Evolutionary conservation across 805 yeast species (phyloP).

Genomic region (Pichia sporocuriosa): DNA sequence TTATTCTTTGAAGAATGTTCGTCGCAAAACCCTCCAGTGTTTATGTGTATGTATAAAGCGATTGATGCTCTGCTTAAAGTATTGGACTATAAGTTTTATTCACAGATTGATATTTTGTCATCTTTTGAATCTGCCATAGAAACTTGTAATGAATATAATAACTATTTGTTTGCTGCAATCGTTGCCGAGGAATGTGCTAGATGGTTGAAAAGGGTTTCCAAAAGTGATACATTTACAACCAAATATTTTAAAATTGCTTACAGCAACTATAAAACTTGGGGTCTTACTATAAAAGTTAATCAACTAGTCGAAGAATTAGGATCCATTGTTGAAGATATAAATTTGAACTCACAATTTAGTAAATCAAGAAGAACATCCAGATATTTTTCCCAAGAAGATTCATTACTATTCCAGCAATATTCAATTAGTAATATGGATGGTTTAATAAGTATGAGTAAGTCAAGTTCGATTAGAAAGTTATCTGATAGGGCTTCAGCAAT

Average conservation of each 20-base stretch:
- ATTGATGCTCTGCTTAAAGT: conserved; percentile 31
- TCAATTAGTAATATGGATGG: not conserved
- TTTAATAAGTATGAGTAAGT: not conserved
- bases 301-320: conserved; percentile 27
- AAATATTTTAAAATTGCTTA: conserved; percentile 34
- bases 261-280: conserved; percentile 30
- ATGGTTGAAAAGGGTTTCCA: conserved; percentile 29
- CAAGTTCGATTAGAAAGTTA: not conserved
- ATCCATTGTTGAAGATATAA: conserved; percentile 18
- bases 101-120: conserved; percentile 36
- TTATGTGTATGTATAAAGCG: conserved; percentile 32
- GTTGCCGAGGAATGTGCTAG: conserved; percentile 37
- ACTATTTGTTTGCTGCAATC: conserved; percentile 34
- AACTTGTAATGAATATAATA: conserved; percentile 27
- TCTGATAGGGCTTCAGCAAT: not conserved
- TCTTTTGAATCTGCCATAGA: conserved; percentile 40
- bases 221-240: conserved; percentile 29
- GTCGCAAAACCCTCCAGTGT: conserved; percentile 31
- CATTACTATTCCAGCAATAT: conserved; percentile 1
- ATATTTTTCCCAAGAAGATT: not conserved
- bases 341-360: not conserved
- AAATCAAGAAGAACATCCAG: not conserved
- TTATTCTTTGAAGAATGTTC: conserved; percentile 31
- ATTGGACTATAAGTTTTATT: conserved; percentile 17
- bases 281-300: conserved; percentile 22